Evolutionary conservation across 2,329 filamentous ascomycete species (phyloP).

Genomic region (Anthostomella pinea): DNA sequence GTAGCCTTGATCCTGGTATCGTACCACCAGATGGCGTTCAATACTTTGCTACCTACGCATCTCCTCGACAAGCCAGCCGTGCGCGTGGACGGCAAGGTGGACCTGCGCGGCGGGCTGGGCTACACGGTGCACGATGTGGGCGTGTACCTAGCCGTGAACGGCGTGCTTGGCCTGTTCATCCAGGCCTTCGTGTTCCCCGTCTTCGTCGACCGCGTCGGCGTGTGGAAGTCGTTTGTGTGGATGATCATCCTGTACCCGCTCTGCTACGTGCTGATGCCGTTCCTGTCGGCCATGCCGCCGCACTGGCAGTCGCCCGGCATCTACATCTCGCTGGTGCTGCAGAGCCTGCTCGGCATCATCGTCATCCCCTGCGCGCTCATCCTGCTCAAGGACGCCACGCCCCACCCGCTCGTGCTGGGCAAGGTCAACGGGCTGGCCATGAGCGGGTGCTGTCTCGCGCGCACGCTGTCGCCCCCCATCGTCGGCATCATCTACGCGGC

Average conservation of each 20-base stretch:
- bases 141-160: conserved; percentile 66
- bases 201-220: conserved; percentile 60
- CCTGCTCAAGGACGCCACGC: conserved; percentile 69
- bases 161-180: conserved; percentile 68
- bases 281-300: conserved; percentile 57
- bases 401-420: conserved; percentile 59
- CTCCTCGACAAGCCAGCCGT: conserved; percentile 37
- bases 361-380: conserved; percentile 68
- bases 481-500: conserved; percentile 65
- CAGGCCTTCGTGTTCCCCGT: conserved; percentile 70
- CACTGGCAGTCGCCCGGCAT: conserved; percentile 57
- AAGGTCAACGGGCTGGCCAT: conserved; percentile 72
- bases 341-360: conserved; percentile 67
- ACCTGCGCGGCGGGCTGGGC: conserved; percentile 61
- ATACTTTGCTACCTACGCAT: conserved; percentile 41
- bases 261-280: conserved; percentile 67
- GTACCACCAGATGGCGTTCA: conserved; percentile 46
- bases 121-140: conserved; percentile 65
- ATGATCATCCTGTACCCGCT: conserved; percentile 65
- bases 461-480: conserved; percentile 67
- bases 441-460: conserved; percentile 66
- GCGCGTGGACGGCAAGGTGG: conserved; percentile 30
- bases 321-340: conserved; percentile 62
- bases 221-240: conserved; percentile 64
- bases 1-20: conserved; percentile 39